Evolutionary conservation across 164 flowering plant genomes (phyloP).

Genomic region (Aristolochia fimbriata): DNA sequence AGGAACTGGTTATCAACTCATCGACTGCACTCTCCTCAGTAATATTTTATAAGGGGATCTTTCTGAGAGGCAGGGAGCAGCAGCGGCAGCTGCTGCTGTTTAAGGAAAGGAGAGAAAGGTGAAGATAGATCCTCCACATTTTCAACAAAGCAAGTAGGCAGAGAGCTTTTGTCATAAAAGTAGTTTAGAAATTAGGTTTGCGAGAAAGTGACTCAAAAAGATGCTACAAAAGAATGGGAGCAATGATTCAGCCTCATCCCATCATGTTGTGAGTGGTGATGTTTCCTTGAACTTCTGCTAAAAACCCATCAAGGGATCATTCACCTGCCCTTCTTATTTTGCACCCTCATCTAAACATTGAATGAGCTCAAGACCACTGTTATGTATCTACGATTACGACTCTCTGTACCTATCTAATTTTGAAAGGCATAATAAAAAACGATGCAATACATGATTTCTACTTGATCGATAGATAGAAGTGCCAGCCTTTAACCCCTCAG

Average conservation of each 20-base stretch:
- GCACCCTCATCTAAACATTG: neutral
- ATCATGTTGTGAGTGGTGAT: constrained; percentile 4
- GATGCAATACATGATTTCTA: no score
- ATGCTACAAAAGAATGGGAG: constrained; percentile 5
- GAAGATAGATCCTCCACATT: constrained; percentile 3
- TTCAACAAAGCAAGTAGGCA: constrained; percentile 6
- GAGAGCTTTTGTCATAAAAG: constrained; percentile 4
- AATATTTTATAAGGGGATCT: no score
- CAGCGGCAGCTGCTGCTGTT: neutral
- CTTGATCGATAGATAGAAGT: no score
- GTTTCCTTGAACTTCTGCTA: constrained; percentile 6
- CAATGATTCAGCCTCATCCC: constrained; percentile 11
- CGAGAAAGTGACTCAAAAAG: constrained; percentile 11
- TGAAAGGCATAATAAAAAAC: no score
- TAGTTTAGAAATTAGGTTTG: neutral
- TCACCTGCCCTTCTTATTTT: neutral
- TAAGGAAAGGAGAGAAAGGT: constrained; percentile 1
- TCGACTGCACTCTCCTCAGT: neutral
- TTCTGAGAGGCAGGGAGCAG: neutral
- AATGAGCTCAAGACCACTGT: neutral
- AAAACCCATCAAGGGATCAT: constrained; percentile 1
- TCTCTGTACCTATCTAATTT: no score
- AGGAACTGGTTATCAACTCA: neutral
- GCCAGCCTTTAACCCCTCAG: no score
- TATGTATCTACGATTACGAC: neutral